Conservation (phyloP, 331 rosid species). For the Rosa hybrid region DNA sequence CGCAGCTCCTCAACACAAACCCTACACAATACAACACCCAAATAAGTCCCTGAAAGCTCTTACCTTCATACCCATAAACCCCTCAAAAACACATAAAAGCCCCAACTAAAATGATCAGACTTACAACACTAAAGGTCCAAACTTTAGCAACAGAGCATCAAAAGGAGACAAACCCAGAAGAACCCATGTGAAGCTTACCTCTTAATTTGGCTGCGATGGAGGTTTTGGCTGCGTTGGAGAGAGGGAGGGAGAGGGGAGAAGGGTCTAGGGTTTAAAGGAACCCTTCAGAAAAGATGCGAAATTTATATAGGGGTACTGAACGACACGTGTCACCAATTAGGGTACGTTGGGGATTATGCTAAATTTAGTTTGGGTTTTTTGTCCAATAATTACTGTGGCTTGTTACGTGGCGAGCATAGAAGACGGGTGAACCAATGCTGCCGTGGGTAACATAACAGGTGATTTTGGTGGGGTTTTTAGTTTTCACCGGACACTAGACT, state of each 20-base stretch:
- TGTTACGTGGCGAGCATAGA: background rate
- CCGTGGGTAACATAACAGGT: background rate
- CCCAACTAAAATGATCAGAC: background rate
- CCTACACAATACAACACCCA: conserved; percentile 24
- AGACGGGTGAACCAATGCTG: background rate
- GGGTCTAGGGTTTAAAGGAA: conserved; percentile 40
- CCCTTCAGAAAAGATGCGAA: background rate
- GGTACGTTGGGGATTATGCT: background rate
- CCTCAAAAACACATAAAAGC: background rate
- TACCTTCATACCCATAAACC: background rate
- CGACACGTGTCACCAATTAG: background rate
- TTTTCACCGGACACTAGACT: background rate
- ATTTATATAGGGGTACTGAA: background rate
- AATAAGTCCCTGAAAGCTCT: background rate
- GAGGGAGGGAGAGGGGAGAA: background rate
- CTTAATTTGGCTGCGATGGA: conserved; percentile 1
- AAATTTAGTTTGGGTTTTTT: background rate
- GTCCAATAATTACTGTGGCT: background rate
- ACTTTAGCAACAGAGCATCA: background rate
- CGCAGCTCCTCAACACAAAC: conserved; percentile 21
- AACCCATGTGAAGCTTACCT: conserved; percentile 5
- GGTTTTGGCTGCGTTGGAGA: conserved; percentile 19
- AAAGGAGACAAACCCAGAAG: background rate
- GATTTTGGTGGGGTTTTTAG: background rate
- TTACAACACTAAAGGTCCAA: background rate